Evolutionary conservation across 805 yeast genomes (phyloP).

Genomic region (Candida glaebosa): DNA sequence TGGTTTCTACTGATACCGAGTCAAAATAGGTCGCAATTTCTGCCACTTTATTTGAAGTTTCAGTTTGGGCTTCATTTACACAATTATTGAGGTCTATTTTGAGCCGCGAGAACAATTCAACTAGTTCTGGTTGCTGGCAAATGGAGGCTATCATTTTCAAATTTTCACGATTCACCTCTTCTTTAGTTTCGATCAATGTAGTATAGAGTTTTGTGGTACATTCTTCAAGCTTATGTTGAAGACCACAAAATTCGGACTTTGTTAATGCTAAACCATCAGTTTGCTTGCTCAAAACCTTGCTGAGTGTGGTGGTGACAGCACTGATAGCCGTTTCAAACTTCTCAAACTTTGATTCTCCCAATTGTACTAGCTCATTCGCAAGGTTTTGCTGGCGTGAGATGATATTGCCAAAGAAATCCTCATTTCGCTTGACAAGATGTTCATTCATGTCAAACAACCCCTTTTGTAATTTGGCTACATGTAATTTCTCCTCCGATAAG

Average conservation of each 20-base stretch:
- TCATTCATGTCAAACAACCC: not conserved
- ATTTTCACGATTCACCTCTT: not conserved
- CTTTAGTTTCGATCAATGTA: not conserved
- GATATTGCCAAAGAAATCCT: not conserved
- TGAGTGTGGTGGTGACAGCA: not conserved
- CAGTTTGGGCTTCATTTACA: not conserved
- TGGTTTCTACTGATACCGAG: not conserved
- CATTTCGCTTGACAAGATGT: not conserved
- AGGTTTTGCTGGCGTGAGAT: not conserved
- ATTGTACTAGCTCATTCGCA: not conserved
- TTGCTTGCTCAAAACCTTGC: not conserved
- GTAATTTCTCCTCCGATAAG: not conserved
- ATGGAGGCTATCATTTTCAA: not conserved
- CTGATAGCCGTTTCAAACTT: not conserved
- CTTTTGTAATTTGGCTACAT: not conserved
- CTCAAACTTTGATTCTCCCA: not conserved
- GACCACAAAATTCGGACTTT: not conserved
- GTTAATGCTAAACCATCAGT: not conserved
- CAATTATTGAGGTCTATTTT: too few species aligned
- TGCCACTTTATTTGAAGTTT: too few species aligned
- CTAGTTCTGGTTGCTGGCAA: not conserved
- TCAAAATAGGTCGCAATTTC: not conserved
- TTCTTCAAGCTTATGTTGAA: not conserved
- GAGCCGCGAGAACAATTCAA: not conserved
- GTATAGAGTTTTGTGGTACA: not conserved